Conservation (phyloP, 305 asterid genomes). For the Plantago coronopus region DNA sequence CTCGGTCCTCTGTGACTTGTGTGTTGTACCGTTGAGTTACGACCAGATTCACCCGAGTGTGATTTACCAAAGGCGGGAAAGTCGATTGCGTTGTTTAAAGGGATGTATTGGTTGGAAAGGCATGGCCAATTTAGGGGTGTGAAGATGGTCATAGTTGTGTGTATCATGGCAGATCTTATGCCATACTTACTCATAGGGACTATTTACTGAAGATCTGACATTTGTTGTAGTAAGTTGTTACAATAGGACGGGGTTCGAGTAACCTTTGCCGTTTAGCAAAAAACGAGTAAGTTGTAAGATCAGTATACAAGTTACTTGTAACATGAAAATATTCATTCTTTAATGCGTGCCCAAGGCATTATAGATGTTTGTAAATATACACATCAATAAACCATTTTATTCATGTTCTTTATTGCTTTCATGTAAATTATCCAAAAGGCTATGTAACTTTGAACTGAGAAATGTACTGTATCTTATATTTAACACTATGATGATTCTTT, state of each 20-base stretch:
- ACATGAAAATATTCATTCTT: background rate
- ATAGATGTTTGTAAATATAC: too few species aligned
- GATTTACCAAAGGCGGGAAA: background rate
- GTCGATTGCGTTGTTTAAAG: background rate
- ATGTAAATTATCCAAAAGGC: too few species aligned
- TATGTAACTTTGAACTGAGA: too few species aligned
- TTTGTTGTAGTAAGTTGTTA: constrained; percentile 17
- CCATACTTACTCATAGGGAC: too few species aligned
- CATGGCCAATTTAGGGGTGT: constrained; percentile 15
- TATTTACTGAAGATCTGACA: constrained; percentile 14
- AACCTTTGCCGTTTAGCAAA: too few species aligned
- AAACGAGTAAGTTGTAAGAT: too few species aligned
- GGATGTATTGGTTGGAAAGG: constrained; percentile 5
- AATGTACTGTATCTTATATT: too few species aligned
- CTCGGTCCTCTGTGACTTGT: constrained; percentile 7
- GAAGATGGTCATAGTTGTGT: constrained; percentile 13
- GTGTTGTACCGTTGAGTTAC: background rate
- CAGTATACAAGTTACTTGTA: constrained; percentile 7
- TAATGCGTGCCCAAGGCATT: background rate
- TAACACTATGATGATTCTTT: too few species aligned
- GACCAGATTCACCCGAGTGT: background rate
- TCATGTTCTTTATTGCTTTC: too few species aligned
- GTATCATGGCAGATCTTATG: constrained; percentile 9
- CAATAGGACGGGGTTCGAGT: too few species aligned
- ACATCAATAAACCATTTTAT: too few species aligned